phyloP scores from a whole-genome alignment of 208 protist species.

The Hexamita inflata region DNA sequence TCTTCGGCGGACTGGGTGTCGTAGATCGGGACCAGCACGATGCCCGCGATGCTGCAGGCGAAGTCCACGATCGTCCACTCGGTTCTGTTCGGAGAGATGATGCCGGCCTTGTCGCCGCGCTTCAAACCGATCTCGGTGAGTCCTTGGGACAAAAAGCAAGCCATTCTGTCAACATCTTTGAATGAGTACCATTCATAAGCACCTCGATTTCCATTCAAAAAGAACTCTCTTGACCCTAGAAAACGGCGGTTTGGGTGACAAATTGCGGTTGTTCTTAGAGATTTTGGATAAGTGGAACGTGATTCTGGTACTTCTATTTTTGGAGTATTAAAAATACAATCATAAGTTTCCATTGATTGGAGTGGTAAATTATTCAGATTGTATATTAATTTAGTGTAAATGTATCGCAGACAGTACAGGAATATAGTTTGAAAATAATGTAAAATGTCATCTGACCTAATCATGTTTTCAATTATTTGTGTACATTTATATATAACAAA shows the following conservation, averaged over 20 bases:
- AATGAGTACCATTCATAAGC: neutral
- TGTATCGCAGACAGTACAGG: no score
- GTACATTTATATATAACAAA: no score
- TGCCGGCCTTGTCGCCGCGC: conserved; percentile 25
- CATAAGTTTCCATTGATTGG: no score
- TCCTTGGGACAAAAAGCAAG: neutral
- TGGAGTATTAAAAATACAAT: no score
- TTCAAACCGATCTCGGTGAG: neutral
- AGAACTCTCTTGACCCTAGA: neutral
- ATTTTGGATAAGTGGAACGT: neutral
- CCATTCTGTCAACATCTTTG: neutral
- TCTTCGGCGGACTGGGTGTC: neutral
- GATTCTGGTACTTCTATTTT: no score
- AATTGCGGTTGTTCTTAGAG: neutral
- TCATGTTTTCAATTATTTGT: no score
- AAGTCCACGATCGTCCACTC: conserved; percentile 32
- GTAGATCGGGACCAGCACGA: conserved; percentile 31
- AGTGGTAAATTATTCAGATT: no score
- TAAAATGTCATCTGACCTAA: no score
- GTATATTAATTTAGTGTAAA: no score
- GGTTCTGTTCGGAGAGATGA: conserved; percentile 10
- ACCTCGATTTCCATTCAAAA: neutral
- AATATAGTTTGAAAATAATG: no score
- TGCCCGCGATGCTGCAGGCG: conserved; percentile 17
- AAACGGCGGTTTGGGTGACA: neutral